Evolutionary conservation across 1,284 basidiomycete genomes (phyloP).

Genomic region (Erythrobasidium hasegawianum): DNA sequence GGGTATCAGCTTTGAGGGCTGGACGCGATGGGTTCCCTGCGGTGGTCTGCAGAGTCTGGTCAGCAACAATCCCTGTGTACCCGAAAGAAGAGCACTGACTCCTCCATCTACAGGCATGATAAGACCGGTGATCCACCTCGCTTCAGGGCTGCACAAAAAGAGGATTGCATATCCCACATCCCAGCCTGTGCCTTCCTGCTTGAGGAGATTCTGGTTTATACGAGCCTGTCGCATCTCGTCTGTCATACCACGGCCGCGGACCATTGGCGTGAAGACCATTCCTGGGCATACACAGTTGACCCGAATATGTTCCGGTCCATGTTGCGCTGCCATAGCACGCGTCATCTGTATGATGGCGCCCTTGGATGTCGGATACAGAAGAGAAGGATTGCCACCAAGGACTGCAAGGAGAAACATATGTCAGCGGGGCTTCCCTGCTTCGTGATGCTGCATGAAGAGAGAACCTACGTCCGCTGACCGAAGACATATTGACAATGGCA

Average conservation of each 20-base stretch:
- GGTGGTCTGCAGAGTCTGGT: background rate
- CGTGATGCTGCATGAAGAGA: background rate
- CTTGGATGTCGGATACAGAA: slow-evolving; percentile 7
- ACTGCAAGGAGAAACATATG: background rate
- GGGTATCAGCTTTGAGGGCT: slow-evolving; percentile 1
- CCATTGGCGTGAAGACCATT: slow-evolving; percentile 14
- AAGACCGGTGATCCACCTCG: slow-evolving; percentile 7
- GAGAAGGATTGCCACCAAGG: slow-evolving; percentile 2
- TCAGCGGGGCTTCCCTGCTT: too few species aligned
- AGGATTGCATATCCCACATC: slow-evolving; percentile 9
- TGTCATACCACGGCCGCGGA: slow-evolving; percentile 11
- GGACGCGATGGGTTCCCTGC: slow-evolving; percentile 2
- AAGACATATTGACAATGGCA: slow-evolving; percentile 9
- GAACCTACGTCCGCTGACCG: slow-evolving; percentile 8
- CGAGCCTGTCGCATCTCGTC: slow-evolving; percentile 13
- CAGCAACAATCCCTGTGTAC: background rate
- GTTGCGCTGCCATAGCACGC: slow-evolving; percentile 9
- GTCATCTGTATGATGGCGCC: slow-evolving; percentile 12
- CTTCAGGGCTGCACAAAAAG: slow-evolving; percentile 6
- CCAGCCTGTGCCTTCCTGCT: slow-evolving; percentile 4
- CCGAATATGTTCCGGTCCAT: slow-evolving; percentile 3
- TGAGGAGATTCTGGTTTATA: slow-evolving; percentile 5
- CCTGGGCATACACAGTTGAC: slow-evolving; percentile 12
- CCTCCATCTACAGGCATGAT: slow-evolving; percentile 12
- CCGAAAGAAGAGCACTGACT: background rate